Evolutionary conservation across 306 rosid genomes (phyloP).

Genomic region (Sicyos edulis): DNA sequence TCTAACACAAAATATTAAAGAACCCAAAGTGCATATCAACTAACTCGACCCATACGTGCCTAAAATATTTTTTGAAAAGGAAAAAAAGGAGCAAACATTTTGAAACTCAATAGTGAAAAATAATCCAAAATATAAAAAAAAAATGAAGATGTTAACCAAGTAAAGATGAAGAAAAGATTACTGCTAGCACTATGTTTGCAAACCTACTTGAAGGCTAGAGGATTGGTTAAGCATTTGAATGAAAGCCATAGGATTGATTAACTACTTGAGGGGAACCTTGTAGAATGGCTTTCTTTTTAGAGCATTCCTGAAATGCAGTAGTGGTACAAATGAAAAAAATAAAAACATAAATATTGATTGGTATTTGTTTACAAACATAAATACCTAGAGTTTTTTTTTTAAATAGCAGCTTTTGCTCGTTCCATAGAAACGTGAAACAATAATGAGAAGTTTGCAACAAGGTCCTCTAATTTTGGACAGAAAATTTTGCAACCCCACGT

Average conservation of each 20-base stretch:
- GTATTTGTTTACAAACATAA: too few relatives aligned
- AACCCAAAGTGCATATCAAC: too few relatives aligned
- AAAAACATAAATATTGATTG: too few relatives aligned
- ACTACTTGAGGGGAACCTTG: slow-evolving; percentile 57
- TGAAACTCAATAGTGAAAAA: too few relatives aligned
- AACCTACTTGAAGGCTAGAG: slow-evolving; percentile 46
- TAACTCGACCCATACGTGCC: too few relatives aligned
- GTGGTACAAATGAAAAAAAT: slow-evolving; percentile 20
- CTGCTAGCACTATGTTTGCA: slow-evolving; percentile 34
- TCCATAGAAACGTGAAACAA: slow-evolving; percentile 68
- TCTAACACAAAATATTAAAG: too few relatives aligned
- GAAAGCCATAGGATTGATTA: slow-evolving; percentile 40
- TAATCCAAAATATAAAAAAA: background rate
- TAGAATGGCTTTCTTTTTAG: slow-evolving; percentile 60
- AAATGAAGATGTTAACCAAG: background rate
- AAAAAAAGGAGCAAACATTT: too few relatives aligned
- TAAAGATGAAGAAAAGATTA: slow-evolving; percentile 16
- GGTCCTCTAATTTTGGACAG: slow-evolving; percentile 88
- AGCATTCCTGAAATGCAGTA: slow-evolving; percentile 57
- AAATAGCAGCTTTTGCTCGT: slow-evolving; percentile 69
- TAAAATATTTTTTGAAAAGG: too few relatives aligned
- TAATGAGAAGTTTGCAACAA: slow-evolving; percentile 73
- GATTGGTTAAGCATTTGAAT: slow-evolving; percentile 44
- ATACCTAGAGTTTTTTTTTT: slow-evolving; percentile 86
- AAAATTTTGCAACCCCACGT: too few relatives aligned